Percentiles rank a stretch among this genome's conserved stretches.
Conservation (phyloP, 1,284 basidiomycete species). For the Heterobasidion parviporum region DNA sequence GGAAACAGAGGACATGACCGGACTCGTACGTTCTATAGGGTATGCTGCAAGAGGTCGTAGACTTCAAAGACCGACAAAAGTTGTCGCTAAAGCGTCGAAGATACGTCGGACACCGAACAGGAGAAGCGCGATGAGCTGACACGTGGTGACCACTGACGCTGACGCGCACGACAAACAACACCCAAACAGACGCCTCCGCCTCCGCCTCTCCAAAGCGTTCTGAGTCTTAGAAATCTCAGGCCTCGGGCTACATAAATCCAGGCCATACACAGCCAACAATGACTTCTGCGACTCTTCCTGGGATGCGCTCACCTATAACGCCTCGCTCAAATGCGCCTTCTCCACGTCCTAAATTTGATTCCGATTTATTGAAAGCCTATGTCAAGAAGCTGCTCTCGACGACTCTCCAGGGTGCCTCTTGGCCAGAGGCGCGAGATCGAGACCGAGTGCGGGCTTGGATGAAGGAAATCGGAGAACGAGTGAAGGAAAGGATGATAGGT, state of each 20-base stretch:
- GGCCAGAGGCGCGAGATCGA: constrained; percentile 59
- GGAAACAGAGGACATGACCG: constrained; percentile 31
- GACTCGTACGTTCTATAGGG: neutral
- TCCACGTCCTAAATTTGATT: constrained; percentile 59
- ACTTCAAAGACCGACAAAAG: neutral
- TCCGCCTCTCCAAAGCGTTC: neutral
- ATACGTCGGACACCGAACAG: constrained; percentile 6
- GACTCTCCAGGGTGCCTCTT: constrained; percentile 53
- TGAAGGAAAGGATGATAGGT: constrained; percentile 73
- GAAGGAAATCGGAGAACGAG: constrained; percentile 71
- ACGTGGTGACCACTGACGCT: neutral
- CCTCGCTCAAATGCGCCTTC: constrained; percentile 48
- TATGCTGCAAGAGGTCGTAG: neutral
- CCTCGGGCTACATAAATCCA: neutral
- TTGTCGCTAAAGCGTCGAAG: constrained; percentile 6
- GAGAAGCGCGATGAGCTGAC: neutral
- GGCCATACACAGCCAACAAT: constrained; percentile 17
- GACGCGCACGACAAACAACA: constrained; percentile 3
- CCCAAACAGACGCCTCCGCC: constrained; percentile 6
- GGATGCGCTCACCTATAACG: constrained; percentile 40
- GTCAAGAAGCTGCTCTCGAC: constrained; percentile 70
- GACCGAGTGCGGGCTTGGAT: constrained; percentile 68
- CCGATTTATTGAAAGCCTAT: constrained; percentile 63
- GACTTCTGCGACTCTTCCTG: constrained; percentile 27
- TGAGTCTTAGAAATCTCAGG: neutral